Evolutionary conservation across 176 grass and related monocot genomes (phyloP), one percentile per base, ranked within the genome.

Genomic region (Avena insularis): DNA sequence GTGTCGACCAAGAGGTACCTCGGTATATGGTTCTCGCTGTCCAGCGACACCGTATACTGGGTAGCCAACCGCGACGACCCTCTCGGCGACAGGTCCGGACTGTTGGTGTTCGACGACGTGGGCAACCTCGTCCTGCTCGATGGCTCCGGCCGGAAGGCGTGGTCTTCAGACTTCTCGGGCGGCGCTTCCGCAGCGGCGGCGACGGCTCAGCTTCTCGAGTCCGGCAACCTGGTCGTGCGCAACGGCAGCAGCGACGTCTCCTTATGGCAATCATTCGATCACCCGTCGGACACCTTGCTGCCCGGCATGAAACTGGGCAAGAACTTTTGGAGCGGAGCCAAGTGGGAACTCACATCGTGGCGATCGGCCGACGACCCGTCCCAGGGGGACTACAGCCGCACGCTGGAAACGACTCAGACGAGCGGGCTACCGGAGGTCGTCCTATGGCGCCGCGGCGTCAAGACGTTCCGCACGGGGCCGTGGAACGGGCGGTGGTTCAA

Each of bases 251-350:
- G 21, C 68, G 43, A 48, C 66, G 12, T 9, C 9, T 8, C 61
- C 1, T 1, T 81, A 7, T 91, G 90, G 90, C 85, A 91, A 17
- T 87, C 84, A 40, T 90, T 91, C 67, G 89, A 91, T 21, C 66
- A 91, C 33, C 85, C 85, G 1, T 61, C 69, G 2, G 78, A 91
- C 82, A 88, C 90, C 20, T 1, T 85, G 43, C 9, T 91, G 50
- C 59, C 86, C 12, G 90, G 86, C 27, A 85, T 88, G 90, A 88
- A 55, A 53, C 7, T 91, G 7, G 65, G 55, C 20, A 45, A 82
- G 86, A 83, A 19, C 66, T 17, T 40, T 0, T 89, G 53, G 72
- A 87, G 40, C 3, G 83, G 89, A 0, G 27, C 33, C 2, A 75
- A 82, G 25, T 81, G 88, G 78, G 21, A 10, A n/a, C 83, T 91